Conservation (phyloP, 768 basidiomycete genomes). For the Pisolithus tinctorius region DNA sequence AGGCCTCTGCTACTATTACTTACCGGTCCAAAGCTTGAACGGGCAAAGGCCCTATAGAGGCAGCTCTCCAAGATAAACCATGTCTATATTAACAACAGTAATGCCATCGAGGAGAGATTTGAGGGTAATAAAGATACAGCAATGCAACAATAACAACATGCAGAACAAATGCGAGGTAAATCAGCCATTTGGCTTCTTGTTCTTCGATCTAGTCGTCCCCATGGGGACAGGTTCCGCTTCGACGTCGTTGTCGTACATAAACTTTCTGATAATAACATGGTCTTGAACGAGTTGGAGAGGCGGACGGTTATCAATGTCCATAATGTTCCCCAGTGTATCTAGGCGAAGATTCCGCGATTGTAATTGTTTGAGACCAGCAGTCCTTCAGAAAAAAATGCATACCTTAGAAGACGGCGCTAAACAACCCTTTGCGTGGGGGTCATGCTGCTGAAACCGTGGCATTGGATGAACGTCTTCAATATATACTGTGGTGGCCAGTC, state of each 20-base stretch:
- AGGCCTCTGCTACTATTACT: constrained; percentile 61
- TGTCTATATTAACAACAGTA: too few relatives aligned
- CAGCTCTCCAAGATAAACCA: too few relatives aligned
- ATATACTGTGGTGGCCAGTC: constrained; percentile 53
- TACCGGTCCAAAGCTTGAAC: constrained; percentile 36
- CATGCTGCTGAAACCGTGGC: constrained; percentile 35
- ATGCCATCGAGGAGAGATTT: too few relatives aligned
- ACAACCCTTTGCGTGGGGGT: constrained; percentile 51
- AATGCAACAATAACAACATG: too few relatives aligned
- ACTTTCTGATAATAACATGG: too few relatives aligned
- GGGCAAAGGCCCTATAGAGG: neutral
- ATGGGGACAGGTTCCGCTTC: too few relatives aligned
- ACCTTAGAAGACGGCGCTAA: constrained; percentile 66
- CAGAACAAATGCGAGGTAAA: too few relatives aligned
- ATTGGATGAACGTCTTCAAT: constrained; percentile 58
- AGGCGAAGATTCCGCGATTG: constrained; percentile 48
- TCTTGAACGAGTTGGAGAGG: too few relatives aligned
- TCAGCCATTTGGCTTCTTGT: too few relatives aligned
- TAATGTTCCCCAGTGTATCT: constrained; percentile 68
- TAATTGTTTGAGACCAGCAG: constrained; percentile 4
- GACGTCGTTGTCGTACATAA: too few relatives aligned
- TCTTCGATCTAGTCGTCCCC: too few relatives aligned
- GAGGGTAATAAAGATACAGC: too few relatives aligned
- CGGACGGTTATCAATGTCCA: constrained; percentile 45
- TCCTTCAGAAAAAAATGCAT: constrained; percentile 6